Conservation (phyloP, 805 yeast species). For the Torulaspora franciscae region DNA sequence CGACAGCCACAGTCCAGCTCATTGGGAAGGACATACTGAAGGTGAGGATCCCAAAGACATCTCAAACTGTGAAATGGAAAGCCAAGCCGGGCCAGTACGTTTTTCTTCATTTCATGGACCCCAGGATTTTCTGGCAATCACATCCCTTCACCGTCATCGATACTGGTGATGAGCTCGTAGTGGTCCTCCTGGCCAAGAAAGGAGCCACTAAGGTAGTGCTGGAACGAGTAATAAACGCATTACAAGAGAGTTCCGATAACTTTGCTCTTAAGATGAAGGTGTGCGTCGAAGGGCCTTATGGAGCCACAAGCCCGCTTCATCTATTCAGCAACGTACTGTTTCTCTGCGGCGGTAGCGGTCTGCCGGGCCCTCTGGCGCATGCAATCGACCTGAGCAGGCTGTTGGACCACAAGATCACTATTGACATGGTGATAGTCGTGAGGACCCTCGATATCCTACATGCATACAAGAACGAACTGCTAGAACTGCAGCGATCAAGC, state of each 20-base stretch:
- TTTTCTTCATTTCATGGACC: slow-evolving; percentile 45
- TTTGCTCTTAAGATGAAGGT: slow-evolving; percentile 33
- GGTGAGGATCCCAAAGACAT: slow-evolving; percentile 18
- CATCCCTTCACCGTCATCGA: slow-evolving; percentile 54
- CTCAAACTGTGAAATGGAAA: slow-evolving; percentile 30
- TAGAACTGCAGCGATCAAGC: slow-evolving; percentile 12
- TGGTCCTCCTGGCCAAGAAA: slow-evolving; percentile 43
- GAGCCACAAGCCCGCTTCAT: slow-evolving; percentile 46
- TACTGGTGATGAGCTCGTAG: slow-evolving; percentile 35
- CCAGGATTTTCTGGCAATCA: slow-evolving; percentile 48
- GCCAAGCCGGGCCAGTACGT: slow-evolving; percentile 43
- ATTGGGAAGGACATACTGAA: slow-evolving; percentile 20
- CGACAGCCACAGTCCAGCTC: slow-evolving; percentile 17
- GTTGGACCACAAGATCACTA: slow-evolving; percentile 5
- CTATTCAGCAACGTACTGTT: slow-evolving; percentile 52
- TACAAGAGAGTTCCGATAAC: slow-evolving; percentile 25
- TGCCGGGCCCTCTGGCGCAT: slow-evolving; percentile 54
- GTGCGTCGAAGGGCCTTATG: slow-evolving; percentile 67
- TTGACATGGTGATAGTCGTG: slow-evolving; percentile 18
- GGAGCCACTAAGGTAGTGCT: slow-evolving; percentile 42
- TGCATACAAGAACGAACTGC: slow-evolving; percentile 20
- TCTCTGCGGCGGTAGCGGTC: slow-evolving; percentile 72
- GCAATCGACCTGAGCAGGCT: slow-evolving; percentile 37
- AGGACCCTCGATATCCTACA: slow-evolving; percentile 19
- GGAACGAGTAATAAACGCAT: slow-evolving; percentile 31